Evolutionary conservation across 345 rosid genomes (phyloP).

Genomic region (Lepidium didymum): DNA sequence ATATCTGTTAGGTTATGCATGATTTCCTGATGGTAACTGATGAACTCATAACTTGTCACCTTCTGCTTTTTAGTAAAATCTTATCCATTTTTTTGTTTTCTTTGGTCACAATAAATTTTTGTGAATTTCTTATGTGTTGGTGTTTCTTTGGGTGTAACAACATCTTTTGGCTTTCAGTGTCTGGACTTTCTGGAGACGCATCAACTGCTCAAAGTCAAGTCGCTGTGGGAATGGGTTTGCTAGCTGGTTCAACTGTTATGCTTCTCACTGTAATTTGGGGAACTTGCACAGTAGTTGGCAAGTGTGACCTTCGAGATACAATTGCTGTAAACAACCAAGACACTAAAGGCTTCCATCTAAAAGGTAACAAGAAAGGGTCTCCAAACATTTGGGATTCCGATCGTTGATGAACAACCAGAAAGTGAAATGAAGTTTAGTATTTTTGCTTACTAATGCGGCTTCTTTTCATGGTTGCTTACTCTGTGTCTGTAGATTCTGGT

Average conservation of each 20-base stretch:
- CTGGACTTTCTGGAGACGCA: constrained; percentile 73
- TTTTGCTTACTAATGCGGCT: background rate
- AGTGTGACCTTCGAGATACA: constrained; percentile 52
- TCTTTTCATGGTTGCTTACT: background rate
- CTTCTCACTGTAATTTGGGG: constrained; percentile 87
- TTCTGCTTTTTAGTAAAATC: background rate
- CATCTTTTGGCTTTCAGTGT: constrained; percentile 37
- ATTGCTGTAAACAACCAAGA: constrained; percentile 48
- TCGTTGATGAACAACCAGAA: background rate
- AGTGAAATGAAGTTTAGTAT: background rate
- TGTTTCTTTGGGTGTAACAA: background rate
- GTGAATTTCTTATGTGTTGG: background rate
- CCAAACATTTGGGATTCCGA: background rate
- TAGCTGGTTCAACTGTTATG: constrained; percentile 88
- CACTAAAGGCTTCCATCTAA: constrained; percentile 44
- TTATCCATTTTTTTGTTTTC: background rate
- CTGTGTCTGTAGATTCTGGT: constrained; percentile 46
- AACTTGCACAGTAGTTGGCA: constrained; percentile 65
- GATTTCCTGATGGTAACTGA: background rate
- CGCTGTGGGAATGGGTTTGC: constrained; percentile 85
- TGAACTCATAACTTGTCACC: background rate
- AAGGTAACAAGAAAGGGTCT: constrained; percentile 30
- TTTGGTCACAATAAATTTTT: background rate
- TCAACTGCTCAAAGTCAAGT: constrained; percentile 78
- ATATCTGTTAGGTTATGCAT: background rate